A percentile compares a stretch with the other conserved stretches of the same genome.
Evolutionary conservation across 1,284 basidiomycete species (phyloP).

Genomic region (Ganoderma resinaceum): DNA sequence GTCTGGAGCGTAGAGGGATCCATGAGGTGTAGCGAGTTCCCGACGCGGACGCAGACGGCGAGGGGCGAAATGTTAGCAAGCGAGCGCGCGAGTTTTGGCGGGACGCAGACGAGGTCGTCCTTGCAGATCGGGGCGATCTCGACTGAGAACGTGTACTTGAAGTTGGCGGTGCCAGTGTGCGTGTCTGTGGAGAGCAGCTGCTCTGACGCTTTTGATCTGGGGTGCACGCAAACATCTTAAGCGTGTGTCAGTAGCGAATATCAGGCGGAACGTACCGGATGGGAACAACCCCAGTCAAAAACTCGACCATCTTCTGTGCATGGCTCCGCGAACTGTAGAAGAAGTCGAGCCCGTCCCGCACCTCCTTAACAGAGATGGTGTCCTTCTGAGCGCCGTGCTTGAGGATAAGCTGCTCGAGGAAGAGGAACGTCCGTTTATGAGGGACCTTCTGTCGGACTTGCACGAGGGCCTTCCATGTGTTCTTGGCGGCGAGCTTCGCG

Average conservation of each 20-base stretch:
- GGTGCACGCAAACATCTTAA: background rate
- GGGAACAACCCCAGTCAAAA: conserved; percentile 88
- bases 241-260: background rate
- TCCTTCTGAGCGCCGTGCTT: conserved; percentile 98
- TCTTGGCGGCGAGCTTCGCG: conserved; percentile 93
- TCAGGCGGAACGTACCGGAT: conserved; percentile 62
- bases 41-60: conserved; percentile 89
- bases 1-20: conserved; percentile 89
- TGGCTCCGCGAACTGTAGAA: conserved; percentile 93
- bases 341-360: conserved; percentile 95
- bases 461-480: conserved; percentile 97
- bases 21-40: conserved; percentile 90
- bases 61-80: conserved; percentile 91
- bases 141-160: conserved; percentile 98
- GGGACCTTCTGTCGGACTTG: conserved; percentile 98
- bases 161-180: conserved; percentile 92
- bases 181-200: conserved; percentile 94
- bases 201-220: conserved; percentile 89
- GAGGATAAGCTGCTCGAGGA: conserved; percentile 96
- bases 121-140: conserved; percentile 98
- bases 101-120: conserved; percentile 95
- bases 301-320: conserved; percentile 98
- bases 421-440: conserved; percentile 98
- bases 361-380: conserved; percentile 93
- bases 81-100: conserved; percentile 80